Evolutionary conservation across 768 basidiomycete species (phyloP), one percentile per base, ranked within the genome.

Genomic region (Pleurotus tuoliensis): DNA sequence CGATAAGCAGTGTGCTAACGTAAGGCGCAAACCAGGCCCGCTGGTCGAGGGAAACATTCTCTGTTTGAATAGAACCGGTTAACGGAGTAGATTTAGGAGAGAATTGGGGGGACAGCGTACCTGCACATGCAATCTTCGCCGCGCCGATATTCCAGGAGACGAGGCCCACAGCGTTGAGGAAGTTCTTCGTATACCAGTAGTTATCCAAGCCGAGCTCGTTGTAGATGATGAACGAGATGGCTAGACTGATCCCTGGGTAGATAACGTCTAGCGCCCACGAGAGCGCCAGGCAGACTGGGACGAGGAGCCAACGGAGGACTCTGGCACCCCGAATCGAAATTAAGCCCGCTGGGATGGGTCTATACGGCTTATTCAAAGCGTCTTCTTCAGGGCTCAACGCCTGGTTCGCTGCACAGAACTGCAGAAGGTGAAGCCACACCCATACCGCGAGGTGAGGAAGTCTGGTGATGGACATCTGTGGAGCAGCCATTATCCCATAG

Each of bases 361-460:
- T 64, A 56, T 74, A 72, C 2, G 75, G 73, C 52, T 79, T 77
- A 63, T 81, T 81, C 47, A 67, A 44, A 20, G 60, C 67, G 56
- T 81, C 79, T 62, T 81, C 79, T 9, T 72, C 71, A 4, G 71
- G 68, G 5, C 68, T 66, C 30, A 72, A 66, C 18, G 69, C 70
- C 61, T 81, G 79, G 56, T 81, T 81, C 3, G 75, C 67, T n/a
- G 79, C 62, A 57, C 75, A 61, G 61, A 73, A 76, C 45, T 76
- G 76, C 2, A 81, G 63, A 11, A 78, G 64, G 50, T 81, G 79
- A 2, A 76, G 52, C 71, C 70, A 81, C 24, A 77, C 67, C 79
- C 79, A 81, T 3, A 72, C 39, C 15, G 50, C 16, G 16, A 27
- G 24, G 56, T 64, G 62, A 13, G 63, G 60, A 27, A 63, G 43